These are phyloP conservation scores for Dalbergia oliveri DNA, from an alignment of 306 rosid species.

Conservation along the genomic window DNA sequence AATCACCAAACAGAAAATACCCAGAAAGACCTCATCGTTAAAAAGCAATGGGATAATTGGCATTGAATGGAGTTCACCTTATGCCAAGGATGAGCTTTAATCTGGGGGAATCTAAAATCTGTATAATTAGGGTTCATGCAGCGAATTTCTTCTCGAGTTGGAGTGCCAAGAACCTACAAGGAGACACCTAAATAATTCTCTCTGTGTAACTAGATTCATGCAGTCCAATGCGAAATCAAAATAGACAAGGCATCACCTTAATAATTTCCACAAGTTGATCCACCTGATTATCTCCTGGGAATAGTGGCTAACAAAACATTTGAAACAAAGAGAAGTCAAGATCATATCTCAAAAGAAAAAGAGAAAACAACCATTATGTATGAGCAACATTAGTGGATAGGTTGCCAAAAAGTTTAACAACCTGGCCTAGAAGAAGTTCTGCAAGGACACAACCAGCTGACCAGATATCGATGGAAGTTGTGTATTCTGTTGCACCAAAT, in stretches of 20 bases:
- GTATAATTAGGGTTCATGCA: conserved; percentile 97
- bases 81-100: conserved; percentile 99
- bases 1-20: conserved; percentile 1
- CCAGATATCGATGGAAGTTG: conserved; percentile 93
- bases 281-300: conserved; percentile 94
- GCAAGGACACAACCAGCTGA: conserved; percentile 99
- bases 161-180: conserved; percentile 94
- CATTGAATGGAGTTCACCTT: conserved; percentile 65
- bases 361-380: conserved; percentile 16
- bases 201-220: conserved; percentile 15
- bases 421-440: conserved; percentile 96
- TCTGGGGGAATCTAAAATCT: conserved; percentile 94
- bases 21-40: conserved; percentile 4
- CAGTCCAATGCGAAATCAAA: conserved; percentile 39
- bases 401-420: conserved; percentile 45
- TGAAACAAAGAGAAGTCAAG: conserved; percentile 45
- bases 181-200: conserved; percentile 36
- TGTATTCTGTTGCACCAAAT: conserved; percentile 95
- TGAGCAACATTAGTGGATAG: conserved; percentile 35
- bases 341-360: conserved; percentile 25
- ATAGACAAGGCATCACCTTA: conserved; percentile 67
- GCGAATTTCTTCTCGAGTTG: conserved; percentile 96
- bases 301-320: conserved; percentile 77
- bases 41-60: conserved; percentile 20
- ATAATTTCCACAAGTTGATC: conserved; percentile 98